Percentiles rank a stretch among this genome's conserved stretches.
Conservation (phyloP, 129 eudicot species). For the Artemisia tridentata region DNA sequence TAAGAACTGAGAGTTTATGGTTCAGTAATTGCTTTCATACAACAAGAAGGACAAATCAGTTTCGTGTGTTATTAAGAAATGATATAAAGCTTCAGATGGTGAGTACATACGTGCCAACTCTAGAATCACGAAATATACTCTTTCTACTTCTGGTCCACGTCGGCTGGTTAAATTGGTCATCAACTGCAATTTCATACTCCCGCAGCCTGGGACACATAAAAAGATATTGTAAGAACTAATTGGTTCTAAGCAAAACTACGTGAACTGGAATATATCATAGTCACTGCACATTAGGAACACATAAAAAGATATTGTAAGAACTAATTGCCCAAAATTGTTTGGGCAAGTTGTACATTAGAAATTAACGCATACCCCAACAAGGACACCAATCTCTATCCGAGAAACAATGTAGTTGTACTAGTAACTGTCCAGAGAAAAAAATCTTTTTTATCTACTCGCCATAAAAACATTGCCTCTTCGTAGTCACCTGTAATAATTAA, state of each 20-base stretch:
- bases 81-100: conserved; percentile 4
- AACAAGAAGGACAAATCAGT: not conserved
- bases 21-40: not conserved
- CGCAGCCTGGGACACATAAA: conserved; percentile 55
- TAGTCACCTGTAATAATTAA: conserved; percentile 77
- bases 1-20: not conserved
- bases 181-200: conserved; percentile 69
- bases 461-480: conserved; percentile 86
- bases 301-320: too few relatives aligned
- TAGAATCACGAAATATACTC: conserved; percentile 69
- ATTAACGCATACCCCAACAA: conserved; percentile 76
- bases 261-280: not conserved
- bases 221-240: not conserved
- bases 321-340: too few relatives aligned
- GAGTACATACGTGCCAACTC: conserved; percentile 90
- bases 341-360: conserved; percentile 1
- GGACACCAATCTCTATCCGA: conserved; percentile 94
- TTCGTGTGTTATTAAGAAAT: not conserved
- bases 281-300: conserved; percentile 5
- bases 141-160: conserved; percentile 90
- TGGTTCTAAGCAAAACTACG: conserved; percentile 11
- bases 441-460: conserved; percentile 92
- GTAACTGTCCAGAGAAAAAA: conserved; percentile 92
- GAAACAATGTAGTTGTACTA: conserved; percentile 68
- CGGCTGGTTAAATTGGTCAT: conserved; percentile 49